A percentile compares a stretch with the other conserved stretches of the same genome.
Evolutionary conservation across 75 land plant genomes (phyloP).

Genomic region (Cunninghamia lanceolata): DNA sequence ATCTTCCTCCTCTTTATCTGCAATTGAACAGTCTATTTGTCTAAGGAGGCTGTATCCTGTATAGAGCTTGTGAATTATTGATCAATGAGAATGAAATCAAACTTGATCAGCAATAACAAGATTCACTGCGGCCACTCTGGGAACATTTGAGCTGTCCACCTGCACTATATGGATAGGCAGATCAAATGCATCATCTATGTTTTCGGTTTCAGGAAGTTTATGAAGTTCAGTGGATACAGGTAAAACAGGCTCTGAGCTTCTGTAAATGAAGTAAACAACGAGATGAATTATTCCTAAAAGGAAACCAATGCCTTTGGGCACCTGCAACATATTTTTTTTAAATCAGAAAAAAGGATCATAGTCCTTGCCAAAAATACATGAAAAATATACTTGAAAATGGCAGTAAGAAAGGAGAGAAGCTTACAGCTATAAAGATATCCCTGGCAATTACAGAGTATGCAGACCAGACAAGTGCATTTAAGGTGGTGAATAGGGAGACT

Average conservation of each 20-base stretch:
- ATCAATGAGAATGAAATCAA: no score
- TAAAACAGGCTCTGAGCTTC: background rate
- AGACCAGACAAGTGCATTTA: background rate
- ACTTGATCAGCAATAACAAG: no score
- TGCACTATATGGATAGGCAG: background rate
- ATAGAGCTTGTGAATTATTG: no score
- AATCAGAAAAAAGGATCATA: background rate
- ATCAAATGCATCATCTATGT: background rate
- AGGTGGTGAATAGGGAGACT: background rate
- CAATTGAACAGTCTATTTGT: no score
- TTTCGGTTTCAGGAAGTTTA: background rate
- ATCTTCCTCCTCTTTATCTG: no score
- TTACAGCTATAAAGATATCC: background rate
- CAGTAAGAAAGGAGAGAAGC: background rate
- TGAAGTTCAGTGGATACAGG: no score
- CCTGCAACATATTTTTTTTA: background rate
- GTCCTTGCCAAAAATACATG: background rate
- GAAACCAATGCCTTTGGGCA: slow-evolving; percentile 6
- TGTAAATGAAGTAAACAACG: background rate
- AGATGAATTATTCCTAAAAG: background rate
- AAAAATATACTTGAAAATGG: background rate
- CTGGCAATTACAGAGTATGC: background rate
- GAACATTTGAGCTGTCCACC: no score
- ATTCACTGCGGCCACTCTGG: no score
- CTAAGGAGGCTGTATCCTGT: no score